Conservation (phyloP, 192 early-diverging fungal genomes). For the Backusella australiensis region DNA sequence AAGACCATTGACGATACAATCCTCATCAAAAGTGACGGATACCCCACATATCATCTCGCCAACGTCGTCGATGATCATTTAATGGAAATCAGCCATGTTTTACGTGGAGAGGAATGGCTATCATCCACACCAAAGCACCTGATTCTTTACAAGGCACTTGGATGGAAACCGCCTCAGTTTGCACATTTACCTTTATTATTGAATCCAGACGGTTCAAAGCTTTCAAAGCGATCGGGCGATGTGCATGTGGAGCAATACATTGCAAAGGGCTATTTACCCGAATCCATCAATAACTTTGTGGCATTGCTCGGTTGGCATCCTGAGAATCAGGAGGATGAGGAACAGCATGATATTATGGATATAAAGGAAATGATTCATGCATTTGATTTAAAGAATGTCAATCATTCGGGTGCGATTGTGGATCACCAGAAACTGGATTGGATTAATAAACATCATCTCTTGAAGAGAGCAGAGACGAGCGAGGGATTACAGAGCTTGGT, state of each 20-base stretch:
- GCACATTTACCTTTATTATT: slow-evolving; percentile 88
- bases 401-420: slow-evolving; percentile 64
- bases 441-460: slow-evolving; percentile 72
- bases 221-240: slow-evolving; percentile 89
- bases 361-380: slow-evolving; percentile 14
- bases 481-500: slow-evolving; percentile 43
- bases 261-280: slow-evolving; percentile 78
- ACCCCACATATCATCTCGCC: slow-evolving; percentile 93
- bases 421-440: slow-evolving; percentile 67
- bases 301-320: slow-evolving; percentile 82
- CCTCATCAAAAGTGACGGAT: slow-evolving; percentile 89
- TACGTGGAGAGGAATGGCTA: slow-evolving; percentile 96
- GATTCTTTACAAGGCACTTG: slow-evolving; percentile 78
- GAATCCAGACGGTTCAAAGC: slow-evolving; percentile 77
- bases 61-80: slow-evolving; percentile 92
- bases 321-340: slow-evolving; percentile 38
- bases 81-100: slow-evolving; percentile 91
- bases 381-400: slow-evolving; percentile 61
- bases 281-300: slow-evolving; percentile 85
- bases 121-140: slow-evolving; percentile 92
- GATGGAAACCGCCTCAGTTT: slow-evolving; percentile 77
- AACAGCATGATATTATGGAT: slow-evolving; percentile 42
- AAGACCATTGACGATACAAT: slow-evolving; percentile 84
- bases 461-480: slow-evolving; percentile 39
- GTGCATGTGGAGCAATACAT: slow-evolving; percentile 71